These are phyloP conservation scores for Lachnellula arida DNA, from an alignment of 2,329 filamentous ascomycete species.

Conservation along the genomic window DNA sequence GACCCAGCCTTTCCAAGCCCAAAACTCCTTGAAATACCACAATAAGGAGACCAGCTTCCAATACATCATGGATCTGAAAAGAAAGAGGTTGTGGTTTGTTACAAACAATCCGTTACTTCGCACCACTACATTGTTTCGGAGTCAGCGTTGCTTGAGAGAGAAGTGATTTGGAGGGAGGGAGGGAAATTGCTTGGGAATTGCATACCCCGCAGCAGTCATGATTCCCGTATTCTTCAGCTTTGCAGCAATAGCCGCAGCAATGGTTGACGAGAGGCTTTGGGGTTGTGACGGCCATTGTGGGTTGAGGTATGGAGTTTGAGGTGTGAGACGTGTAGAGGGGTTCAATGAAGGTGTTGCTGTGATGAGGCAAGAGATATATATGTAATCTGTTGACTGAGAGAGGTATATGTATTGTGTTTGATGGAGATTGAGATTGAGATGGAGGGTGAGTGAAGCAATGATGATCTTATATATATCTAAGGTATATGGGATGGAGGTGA, in stretches of 20 bases:
- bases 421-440: not conserved
- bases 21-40: not conserved
- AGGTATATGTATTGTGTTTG: not conserved
- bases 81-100: not conserved
- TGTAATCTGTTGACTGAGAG: not conserved
- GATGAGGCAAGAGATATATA: not conserved
- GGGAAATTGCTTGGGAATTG: constrained; percentile 37
- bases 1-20: not conserved
- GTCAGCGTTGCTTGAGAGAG: not conserved
- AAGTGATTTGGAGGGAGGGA: constrained; percentile 32
- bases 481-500: not conserved
- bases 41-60: not conserved
- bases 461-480: not conserved
- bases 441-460: not conserved
- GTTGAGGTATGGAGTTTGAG: not conserved
- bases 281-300: constrained; percentile 40
- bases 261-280: constrained; percentile 42
- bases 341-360: not conserved
- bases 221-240: constrained; percentile 44
- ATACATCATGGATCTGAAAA: not conserved
- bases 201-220: constrained; percentile 43
- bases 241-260: constrained; percentile 51
- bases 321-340: not conserved
- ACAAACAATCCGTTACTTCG: not conserved
- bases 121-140: not conserved